Evolutionary conservation across 306 rosid genomes (phyloP), one percentile per base, ranked within the genome.

Genomic region (Lathyrus aphaca): DNA sequence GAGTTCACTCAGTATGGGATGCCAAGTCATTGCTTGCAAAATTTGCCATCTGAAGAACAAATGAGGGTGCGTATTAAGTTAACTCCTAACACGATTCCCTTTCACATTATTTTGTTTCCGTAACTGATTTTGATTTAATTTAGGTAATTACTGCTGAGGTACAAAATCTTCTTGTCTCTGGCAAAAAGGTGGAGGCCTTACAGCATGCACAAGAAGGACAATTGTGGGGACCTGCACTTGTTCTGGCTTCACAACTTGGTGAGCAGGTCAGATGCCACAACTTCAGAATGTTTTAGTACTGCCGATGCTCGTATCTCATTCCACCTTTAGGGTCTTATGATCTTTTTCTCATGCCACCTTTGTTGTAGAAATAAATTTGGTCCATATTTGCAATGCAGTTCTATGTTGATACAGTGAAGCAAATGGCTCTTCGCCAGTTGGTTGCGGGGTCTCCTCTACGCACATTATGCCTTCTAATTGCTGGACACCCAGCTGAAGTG

Each of bases 191-290:
- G 83, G 97, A 94, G 75, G 99, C 97, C 64, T 79, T 94, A 63
- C 91, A 89, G 71, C 82, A 77, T 78, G 99, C 99, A n/a, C 95
- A 88, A 81, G 95, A 83, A 71, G 97, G 97, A 66, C 97, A 94
- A 25, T 74, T 94, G 86, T 94, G 99, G 99, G 99, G 99, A 49
- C 97, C 99, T 43, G 97, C 99, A 2, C 88, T 94, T 80, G 88
- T 91, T 78, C 92, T 94, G 73, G 92, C 99, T 81, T 88, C 97
- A 51, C 96, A 91, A 82, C 96, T 94, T 73, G 99, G 99, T 14
- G 92, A 91, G n/a, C 91, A 94, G 97, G 99, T 94, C 62, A 75
- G 84, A 72, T 67, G 30, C 64, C 19, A 59, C 29, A 27, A 43
- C 74, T 16, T 45, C 44, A 45, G 60, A 42, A 32, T 55, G 16